Percentiles rank a stretch among this genome's conserved stretches.
Evolutionary conservation across 2,329 filamentous ascomycete species (phyloP).

Genomic region (Chrysoporthe austroafricana): DNA sequence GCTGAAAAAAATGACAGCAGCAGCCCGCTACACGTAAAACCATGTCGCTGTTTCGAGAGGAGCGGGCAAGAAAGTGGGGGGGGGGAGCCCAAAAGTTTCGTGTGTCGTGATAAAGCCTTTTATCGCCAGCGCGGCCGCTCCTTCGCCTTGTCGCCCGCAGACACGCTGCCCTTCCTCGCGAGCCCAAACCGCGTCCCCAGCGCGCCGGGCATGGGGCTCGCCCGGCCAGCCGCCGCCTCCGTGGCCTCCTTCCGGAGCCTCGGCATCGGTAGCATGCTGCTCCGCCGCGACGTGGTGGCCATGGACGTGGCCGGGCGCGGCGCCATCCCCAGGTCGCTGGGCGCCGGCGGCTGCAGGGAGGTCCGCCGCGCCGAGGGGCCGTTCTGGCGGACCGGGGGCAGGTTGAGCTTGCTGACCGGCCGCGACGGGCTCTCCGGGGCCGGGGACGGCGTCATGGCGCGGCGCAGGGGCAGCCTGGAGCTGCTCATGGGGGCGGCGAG

Average conservation of each 20-base stretch:
- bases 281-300: conserved; percentile 51
- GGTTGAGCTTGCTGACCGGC: conserved; percentile 44
- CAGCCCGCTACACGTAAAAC: neutral
- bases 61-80: neutral
- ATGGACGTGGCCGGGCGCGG: conserved; percentile 61
- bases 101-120: neutral
- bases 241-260: conserved; percentile 32
- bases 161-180: conserved; percentile 20
- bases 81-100: too few relatives aligned
- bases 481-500: conserved; percentile 34
- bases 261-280: conserved; percentile 58
- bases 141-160: conserved; percentile 18
- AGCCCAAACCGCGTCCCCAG: conserved; percentile 19
- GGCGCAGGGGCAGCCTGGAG: conserved; percentile 57
- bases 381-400: conserved; percentile 57
- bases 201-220: conserved; percentile 21
- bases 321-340: conserved; percentile 36
- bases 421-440: conserved; percentile 50
- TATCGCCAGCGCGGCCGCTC: conserved; percentile 24
- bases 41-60: neutral
- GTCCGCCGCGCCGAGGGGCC: conserved; percentile 36
- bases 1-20: neutral
- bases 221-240: conserved; percentile 15
- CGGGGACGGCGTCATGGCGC: conserved; percentile 55
- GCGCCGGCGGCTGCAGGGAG: conserved; percentile 50